Conservation (phyloP, 2,329 filamentous ascomycete species). For the Volutella citrinella region DNA sequence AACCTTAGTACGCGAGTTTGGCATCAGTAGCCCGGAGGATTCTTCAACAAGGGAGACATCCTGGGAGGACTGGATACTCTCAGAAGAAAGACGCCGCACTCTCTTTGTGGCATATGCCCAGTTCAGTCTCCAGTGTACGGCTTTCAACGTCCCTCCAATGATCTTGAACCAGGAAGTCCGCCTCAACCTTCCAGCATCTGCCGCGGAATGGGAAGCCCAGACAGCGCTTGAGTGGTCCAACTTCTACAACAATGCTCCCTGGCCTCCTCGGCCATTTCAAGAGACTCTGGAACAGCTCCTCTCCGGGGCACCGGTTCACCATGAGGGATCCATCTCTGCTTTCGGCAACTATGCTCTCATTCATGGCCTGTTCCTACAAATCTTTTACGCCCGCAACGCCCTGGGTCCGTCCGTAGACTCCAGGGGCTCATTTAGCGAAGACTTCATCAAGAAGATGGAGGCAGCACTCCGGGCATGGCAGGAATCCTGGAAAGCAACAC, state of each 20-base stretch:
- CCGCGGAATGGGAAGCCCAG: slow-evolving; percentile 6
- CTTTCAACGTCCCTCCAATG: slow-evolving; percentile 7
- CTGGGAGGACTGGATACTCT: slow-evolving; percentile 6
- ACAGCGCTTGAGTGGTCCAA: slow-evolving; percentile 1
- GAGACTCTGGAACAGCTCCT: slow-evolving; percentile 2
- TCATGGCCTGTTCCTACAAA: slow-evolving; percentile 9
- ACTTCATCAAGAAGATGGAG: slow-evolving; percentile 5
- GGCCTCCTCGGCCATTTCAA: not conserved
- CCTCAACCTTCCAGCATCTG: slow-evolving; percentile 2
- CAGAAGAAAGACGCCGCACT: slow-evolving; percentile 1
- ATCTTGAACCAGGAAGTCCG: slow-evolving; percentile 6
- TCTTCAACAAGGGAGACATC: not conserved
- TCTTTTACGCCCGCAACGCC: slow-evolving; percentile 12
- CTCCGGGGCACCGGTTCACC: slow-evolving; percentile 1
- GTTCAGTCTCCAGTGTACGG: slow-evolving; percentile 6
- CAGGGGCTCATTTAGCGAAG: not conserved
- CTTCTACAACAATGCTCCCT: not conserved
- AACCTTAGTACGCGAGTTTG: slow-evolving; percentile 6
- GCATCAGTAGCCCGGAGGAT: not conserved
- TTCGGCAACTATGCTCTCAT: slow-evolving; percentile 15
- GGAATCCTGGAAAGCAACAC: slow-evolving; percentile 3
- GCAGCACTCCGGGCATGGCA: slow-evolving; percentile 8
- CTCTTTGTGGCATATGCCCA: slow-evolving; percentile 3
- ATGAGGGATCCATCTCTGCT: slow-evolving; percentile 6
- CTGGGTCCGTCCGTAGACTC: not conserved